phyloP scores from a whole-genome alignment of 495 filamentous ascomycete genomes.

The Neurospora sp. region DNA sequence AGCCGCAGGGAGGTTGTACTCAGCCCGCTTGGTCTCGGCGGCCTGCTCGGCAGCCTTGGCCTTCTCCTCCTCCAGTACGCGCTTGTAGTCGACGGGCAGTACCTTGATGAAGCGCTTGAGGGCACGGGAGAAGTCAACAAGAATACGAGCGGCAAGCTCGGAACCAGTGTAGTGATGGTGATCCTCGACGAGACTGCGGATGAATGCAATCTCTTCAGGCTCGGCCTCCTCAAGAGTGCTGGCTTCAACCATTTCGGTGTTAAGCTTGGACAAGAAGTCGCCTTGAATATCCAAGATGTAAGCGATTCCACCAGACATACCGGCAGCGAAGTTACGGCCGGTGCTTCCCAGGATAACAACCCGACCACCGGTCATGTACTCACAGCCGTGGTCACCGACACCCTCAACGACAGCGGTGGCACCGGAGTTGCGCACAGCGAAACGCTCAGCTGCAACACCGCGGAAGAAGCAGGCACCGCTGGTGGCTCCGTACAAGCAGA shows the following conservation, averaged over 20 bases:
- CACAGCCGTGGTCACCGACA: conserved; percentile 94
- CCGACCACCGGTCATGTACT: conserved; percentile 99
- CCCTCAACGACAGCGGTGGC: conserved; percentile 95
- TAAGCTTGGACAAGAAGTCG: conserved; percentile 92
- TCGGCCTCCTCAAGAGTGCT: conserved; percentile 64
- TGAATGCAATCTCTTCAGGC: conserved; percentile 82
- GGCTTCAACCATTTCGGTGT: conserved; percentile 97
- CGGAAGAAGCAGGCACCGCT: conserved; percentile 95
- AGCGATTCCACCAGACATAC: conserved; percentile 99
- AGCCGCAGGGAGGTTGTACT: conserved; percentile 67
- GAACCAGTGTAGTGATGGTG: conserved; percentile 99
- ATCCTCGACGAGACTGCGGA: conserved; percentile 92
- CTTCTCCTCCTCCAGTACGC: conserved; percentile 78
- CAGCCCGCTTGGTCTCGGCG: conserved; percentile 68
- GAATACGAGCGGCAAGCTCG: conserved; percentile 86
- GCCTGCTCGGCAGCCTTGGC: conserved; percentile 75
- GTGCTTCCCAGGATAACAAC: conserved; percentile 82
- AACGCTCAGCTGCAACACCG: conserved; percentile 92
- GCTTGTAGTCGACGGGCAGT: conserved; percentile 94
- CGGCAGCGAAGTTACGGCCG: conserved; percentile 98
- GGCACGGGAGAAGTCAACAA: conserved; percentile 94
- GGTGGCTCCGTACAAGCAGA: conserved; percentile 95
- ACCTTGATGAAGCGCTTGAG: conserved; percentile 91
- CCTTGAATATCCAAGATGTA: conserved; percentile 90
- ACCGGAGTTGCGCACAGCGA: conserved; percentile 96